Percentiles rank a stretch among this genome's conserved stretches.
Evolutionary conservation across 2,329 filamentous ascomycete genomes (phyloP).

Genomic region (Nemania serpens): DNA sequence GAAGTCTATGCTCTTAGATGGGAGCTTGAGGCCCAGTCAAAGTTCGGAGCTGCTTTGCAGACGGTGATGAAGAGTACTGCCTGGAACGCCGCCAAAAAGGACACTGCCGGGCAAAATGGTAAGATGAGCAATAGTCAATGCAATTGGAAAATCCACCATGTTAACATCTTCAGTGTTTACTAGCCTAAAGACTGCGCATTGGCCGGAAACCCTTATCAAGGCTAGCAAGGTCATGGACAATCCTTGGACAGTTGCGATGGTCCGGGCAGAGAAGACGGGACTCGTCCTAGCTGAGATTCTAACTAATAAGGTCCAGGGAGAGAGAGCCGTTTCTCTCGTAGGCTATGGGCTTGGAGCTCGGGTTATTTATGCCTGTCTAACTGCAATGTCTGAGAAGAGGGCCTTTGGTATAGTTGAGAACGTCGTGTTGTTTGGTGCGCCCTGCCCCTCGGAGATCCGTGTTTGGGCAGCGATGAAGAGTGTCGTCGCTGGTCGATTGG

Average conservation of each 20-base stretch:
- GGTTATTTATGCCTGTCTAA: conserved; percentile 81
- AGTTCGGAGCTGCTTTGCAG: conserved; percentile 77
- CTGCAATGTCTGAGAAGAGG: conserved; percentile 73
- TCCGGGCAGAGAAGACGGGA: conserved; percentile 73
- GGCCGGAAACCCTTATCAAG: conserved; percentile 68
- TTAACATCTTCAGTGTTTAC: conserved; percentile 52
- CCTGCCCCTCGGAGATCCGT: conserved; percentile 71
- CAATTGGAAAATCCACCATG: conserved; percentile 12
- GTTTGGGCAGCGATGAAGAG: conserved; percentile 80
- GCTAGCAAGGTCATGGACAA: conserved; percentile 79
- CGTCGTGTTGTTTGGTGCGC: conserved; percentile 82
- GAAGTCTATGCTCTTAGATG: conserved; percentile 85
- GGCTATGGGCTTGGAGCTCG: conserved; percentile 83
- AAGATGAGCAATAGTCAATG: conserved; percentile 36
- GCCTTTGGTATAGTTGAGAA: conserved; percentile 86
- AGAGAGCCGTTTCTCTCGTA: conserved; percentile 77
- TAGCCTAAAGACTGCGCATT: conserved; percentile 61
- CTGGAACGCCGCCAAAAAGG: conserved; percentile 71
- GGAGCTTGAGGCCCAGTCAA: conserved; percentile 78
- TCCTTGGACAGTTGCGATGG: conserved; percentile 76
- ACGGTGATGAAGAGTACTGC: conserved; percentile 78
- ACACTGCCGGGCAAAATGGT: conserved; percentile 54
- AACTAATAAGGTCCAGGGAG: conserved; percentile 80
- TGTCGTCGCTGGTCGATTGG: conserved; percentile 79
- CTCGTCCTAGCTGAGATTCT: conserved; percentile 78